Evolutionary conservation across 2,329 filamentous ascomycete species (phyloP), one percentile per base, ranked within the genome.

Genomic region (Aureobasidium mangrovei): DNA sequence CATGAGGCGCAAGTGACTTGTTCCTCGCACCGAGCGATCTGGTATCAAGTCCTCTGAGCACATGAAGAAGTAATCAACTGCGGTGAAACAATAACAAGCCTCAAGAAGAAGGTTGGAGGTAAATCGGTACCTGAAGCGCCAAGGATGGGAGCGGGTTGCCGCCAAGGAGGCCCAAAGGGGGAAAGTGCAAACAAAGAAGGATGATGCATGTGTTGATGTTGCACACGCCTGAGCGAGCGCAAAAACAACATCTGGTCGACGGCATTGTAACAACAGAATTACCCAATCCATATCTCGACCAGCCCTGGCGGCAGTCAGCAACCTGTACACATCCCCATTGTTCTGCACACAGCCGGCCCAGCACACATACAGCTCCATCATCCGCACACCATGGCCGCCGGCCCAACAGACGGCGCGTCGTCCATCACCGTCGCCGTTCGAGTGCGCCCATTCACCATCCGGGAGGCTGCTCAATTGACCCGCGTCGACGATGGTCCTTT

Each of bases 391-490:
- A 53, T 53, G 49, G 49, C 54, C 51, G 66, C 64, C 59, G 62
- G 62, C 59, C 49, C 57, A 32, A 57, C 55, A 6, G 71, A 70
- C 59, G 74, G 73, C 66, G 73, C 74, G 52, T 74, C 72, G 57
- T 76, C 72, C 61, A 77, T 77, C 62, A 69, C 72, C 56, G 74
- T 77, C 60, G 70, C 73, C 46, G 79, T 85, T 59, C 74, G 81
- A 69, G 81, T 85, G 47, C 76, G 82, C 57, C 82, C 82, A 26
- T 85, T 85, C 63, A 85, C 82, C 9, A 96, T 97, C 62, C 80
- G 90, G 73, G 93, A 98, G 77, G 93, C 93, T 62, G 93, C 93
- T 39, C 91, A 97, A 73, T 74, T 98, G 77, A 77, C 82, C 49
- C 81, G 78, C 66, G 80, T 72, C 64, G 91, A 98, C 63, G 91